These are phyloP conservation scores for Cryptosporidium meleagridis DNA, from an alignment of 169 alveolate genomes.

Conservation along the genomic window DNA sequence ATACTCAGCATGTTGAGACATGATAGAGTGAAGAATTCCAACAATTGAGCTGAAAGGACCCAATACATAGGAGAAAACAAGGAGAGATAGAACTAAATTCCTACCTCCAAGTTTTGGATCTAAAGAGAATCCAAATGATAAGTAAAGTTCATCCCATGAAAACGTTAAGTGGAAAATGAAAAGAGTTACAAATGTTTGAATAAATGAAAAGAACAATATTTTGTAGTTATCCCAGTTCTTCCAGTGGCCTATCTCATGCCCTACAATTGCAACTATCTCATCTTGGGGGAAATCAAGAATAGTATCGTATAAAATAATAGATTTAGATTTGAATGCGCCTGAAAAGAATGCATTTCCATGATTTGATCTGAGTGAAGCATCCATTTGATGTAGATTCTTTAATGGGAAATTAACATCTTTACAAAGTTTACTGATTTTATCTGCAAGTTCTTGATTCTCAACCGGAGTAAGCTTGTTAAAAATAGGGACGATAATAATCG, in stretches of 20 bases:
- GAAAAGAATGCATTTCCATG: constrained; percentile 74
- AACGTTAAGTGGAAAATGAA: constrained; percentile 43
- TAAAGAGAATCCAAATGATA: constrained; percentile 41
- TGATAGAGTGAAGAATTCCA: constrained; percentile 7
- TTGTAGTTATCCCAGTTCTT: constrained; percentile 63
- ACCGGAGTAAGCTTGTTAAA: constrained; percentile 60
- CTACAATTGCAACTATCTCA: constrained; percentile 51
- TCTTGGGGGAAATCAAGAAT: constrained; percentile 63
- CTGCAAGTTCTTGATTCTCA: constrained; percentile 24
- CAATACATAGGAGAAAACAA: constrained; percentile 21
- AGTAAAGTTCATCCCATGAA: constrained; percentile 43
- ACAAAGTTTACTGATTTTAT: constrained; percentile 19
- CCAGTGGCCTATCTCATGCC: constrained; percentile 72
- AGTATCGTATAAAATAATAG: constrained; percentile 45
- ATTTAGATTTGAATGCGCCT: constrained; percentile 31
- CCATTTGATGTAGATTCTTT: constrained; percentile 49
- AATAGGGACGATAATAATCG: constrained; percentile 36
- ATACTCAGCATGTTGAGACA: constrained; percentile 46
- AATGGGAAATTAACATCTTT: constrained; percentile 42
- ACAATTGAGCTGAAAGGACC: constrained; percentile 31
- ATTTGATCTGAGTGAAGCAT: constrained; percentile 53
- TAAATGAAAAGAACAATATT: constrained; percentile 9
- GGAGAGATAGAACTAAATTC: constrained; percentile 20
- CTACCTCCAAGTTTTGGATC: constrained; percentile 41
- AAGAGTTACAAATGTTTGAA: constrained; percentile 22